A percentile compares a stretch with the other conserved stretches of the same genome.
phyloP scores from a whole-genome alignment of 2,329 filamentous ascomycete genomes.

The Talaromyces marneffei region DNA sequence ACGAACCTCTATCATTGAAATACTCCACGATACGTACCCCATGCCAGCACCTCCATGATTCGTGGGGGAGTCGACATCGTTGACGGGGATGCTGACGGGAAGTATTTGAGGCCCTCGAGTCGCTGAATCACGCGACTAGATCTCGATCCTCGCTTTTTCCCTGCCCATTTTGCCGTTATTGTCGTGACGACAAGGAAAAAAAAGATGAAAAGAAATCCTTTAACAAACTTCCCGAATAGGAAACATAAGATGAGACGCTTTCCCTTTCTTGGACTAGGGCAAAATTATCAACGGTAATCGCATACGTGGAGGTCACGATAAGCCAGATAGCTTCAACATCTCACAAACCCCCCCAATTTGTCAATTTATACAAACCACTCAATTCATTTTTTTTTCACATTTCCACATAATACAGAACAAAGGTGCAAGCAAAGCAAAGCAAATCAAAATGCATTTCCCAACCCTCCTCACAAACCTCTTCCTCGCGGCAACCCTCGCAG shows the following conservation, averaged over 20 bases:
- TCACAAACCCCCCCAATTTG: background rate
- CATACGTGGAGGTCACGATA: slow-evolving; percentile 4
- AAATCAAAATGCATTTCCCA: slow-evolving; percentile 9
- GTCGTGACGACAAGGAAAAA: background rate
- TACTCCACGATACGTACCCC: background rate
- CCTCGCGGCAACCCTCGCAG: slow-evolving; percentile 5
- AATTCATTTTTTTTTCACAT: background rate
- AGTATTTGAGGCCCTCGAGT: background rate
- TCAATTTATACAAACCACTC: no score
- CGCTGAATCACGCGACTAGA: no score
- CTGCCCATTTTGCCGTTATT: no score
- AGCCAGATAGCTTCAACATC: background rate
- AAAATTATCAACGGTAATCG: background rate
- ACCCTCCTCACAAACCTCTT: slow-evolving; percentile 8
- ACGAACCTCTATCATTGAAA: background rate
- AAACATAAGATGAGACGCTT: background rate
- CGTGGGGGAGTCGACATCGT: background rate
- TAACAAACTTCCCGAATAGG: background rate
- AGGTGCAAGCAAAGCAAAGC: no score
- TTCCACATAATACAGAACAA: background rate
- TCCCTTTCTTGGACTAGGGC: background rate
- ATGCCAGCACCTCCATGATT: background rate
- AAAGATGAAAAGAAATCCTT: background rate
- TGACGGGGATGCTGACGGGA: background rate
- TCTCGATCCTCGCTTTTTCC: no score